Conservation (phyloP, 1,284 basidiomycete species). For the Golubevia pallescens region DNA sequence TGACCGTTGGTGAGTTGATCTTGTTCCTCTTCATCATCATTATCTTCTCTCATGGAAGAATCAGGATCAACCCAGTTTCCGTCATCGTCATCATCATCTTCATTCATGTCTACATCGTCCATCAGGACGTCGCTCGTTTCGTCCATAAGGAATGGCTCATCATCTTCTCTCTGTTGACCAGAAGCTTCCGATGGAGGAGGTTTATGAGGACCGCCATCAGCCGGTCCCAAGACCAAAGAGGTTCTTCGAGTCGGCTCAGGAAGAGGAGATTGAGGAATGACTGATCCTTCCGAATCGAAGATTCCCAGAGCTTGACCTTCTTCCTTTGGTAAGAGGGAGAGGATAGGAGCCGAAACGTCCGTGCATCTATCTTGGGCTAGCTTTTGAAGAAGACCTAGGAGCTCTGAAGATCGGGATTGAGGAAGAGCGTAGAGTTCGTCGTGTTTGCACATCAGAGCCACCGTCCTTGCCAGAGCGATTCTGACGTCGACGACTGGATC, state of each 20-base stretch:
- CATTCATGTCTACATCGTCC: slow-evolving; percentile 15
- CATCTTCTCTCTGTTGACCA: not conserved
- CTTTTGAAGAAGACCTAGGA: slow-evolving; percentile 36
- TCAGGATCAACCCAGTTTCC: slow-evolving; percentile 25
- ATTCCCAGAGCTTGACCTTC: slow-evolving; percentile 8
- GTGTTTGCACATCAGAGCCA: slow-evolving; percentile 70
- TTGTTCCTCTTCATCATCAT: slow-evolving; percentile 24
- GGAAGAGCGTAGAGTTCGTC: slow-evolving; percentile 53
- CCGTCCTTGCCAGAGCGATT: slow-evolving; percentile 78
- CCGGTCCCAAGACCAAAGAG: slow-evolving; percentile 49
- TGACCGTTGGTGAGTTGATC: slow-evolving; percentile 3
- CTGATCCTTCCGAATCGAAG: not conserved
- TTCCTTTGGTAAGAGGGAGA: slow-evolving; percentile 21
- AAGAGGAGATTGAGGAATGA: slow-evolving; percentile 1
- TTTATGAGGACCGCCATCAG: slow-evolving; percentile 26
- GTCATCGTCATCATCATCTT: slow-evolving; percentile 10
- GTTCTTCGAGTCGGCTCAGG: slow-evolving; percentile 5
- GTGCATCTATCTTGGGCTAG: slow-evolving; percentile 35
- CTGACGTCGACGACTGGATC: slow-evolving; percentile 86
- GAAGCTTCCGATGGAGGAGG: slow-evolving; percentile 1
- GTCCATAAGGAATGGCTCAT: slow-evolving; percentile 22
- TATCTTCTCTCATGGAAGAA: slow-evolving; percentile 27
- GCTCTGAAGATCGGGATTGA: slow-evolving; percentile 29
- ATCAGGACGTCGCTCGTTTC: slow-evolving; percentile 12
- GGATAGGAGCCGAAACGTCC: slow-evolving; percentile 42